Percentiles rank a stretch among this genome's conserved stretches.
Conservation (phyloP, 257 asterid genomes). For the Mentha longifolia region DNA sequence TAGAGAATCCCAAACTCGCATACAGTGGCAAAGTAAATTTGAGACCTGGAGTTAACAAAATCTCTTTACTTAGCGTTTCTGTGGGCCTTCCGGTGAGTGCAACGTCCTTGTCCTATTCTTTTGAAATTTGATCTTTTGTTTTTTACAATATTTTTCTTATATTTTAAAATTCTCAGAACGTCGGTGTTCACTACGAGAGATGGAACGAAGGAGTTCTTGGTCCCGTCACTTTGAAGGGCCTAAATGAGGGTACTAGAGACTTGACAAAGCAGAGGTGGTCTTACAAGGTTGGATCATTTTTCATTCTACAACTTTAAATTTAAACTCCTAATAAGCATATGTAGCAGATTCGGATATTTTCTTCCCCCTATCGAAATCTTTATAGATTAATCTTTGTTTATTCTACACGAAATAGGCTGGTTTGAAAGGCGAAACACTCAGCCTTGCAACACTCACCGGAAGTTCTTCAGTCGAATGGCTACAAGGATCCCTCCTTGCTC, state of each 20-base stretch:
- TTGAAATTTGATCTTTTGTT: no score
- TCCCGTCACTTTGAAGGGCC: conserved; percentile 75
- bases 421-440: conserved; percentile 69
- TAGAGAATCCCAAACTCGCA: conserved; percentile 67
- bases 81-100: conserved; percentile 87
- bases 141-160: not conserved
- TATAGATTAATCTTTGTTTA: not conserved
- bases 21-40: conserved; percentile 55
- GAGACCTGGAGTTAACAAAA: conserved; percentile 77
- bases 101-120: conserved; percentile 2
- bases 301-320: no score
- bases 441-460: conserved; percentile 57
- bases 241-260: conserved; percentile 78
- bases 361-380: not conserved
- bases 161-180: conserved; percentile 54
- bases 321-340: no score
- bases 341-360: no score
- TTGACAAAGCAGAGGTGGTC: conserved; percentile 84
- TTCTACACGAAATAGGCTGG: conserved; percentile 60
- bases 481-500: conserved; percentile 60
- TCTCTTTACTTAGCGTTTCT: conserved; percentile 79
- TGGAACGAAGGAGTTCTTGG: conserved; percentile 92
- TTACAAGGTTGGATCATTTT: conserved; percentile 55
- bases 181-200: conserved; percentile 75
- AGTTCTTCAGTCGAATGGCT: conserved; percentile 83